Conservation (phyloP, 1,284 basidiomycete species). For the Ceratobasidium sp. region DNA sequence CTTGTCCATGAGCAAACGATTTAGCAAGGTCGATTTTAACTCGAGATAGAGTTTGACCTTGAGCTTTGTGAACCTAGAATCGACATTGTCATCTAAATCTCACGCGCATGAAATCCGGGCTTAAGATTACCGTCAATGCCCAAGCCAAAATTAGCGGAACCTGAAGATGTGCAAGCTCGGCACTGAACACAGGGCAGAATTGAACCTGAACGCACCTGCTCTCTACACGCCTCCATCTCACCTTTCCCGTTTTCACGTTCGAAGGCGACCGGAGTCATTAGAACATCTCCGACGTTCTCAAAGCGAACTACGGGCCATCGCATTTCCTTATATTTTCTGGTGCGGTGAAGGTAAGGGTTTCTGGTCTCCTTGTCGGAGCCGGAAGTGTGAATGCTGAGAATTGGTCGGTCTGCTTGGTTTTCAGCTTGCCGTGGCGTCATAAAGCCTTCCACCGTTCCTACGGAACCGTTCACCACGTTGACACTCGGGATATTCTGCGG, state of each 20-base stretch:
- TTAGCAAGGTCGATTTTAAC: constrained; percentile 73
- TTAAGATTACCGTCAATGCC: constrained; percentile 57
- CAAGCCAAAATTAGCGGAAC: constrained; percentile 82
- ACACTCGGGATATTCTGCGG: constrained; percentile 41
- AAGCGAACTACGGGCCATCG: constrained; percentile 45
- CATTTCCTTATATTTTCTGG: background rate
- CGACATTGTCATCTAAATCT: too few relatives aligned
- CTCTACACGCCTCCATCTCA: constrained; percentile 46
- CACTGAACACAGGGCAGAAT: constrained; percentile 20
- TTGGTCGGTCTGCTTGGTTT: background rate
- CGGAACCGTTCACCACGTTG: constrained; percentile 43
- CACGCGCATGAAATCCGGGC: too few relatives aligned
- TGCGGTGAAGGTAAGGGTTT: background rate
- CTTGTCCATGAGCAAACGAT: constrained; percentile 79
- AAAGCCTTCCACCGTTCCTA: constrained; percentile 39
- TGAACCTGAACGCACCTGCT: constrained; percentile 46
- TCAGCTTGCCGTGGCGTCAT: constrained; percentile 5
- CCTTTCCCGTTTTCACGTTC: constrained; percentile 48
- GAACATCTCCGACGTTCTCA: constrained; percentile 17
- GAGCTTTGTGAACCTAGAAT: constrained; percentile 87
- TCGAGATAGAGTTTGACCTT: constrained; percentile 83
- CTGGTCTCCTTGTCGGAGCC: constrained; percentile 7
- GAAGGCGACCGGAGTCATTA: constrained; percentile 46
- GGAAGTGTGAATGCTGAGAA: constrained; percentile 4
- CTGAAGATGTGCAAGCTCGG: too few relatives aligned